These are phyloP conservation scores for Pseudogymnoascus sp. DNA, from an alignment of 2,329 filamentous ascomycete genomes.

Conservation along the genomic window DNA sequence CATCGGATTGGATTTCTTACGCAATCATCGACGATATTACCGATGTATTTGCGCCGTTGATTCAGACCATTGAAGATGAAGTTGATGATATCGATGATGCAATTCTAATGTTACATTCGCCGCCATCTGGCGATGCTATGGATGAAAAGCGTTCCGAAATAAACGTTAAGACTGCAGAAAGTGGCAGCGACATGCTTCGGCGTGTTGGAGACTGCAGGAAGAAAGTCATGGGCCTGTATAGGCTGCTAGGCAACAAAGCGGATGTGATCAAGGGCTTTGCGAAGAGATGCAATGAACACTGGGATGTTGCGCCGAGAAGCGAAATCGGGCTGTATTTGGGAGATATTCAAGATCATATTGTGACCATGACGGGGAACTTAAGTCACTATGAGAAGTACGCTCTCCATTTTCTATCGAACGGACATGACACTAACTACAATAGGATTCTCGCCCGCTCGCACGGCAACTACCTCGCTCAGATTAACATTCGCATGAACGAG, in stretches of 20 bases:
- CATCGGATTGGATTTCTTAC: constrained; percentile 97
- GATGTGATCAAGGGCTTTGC: constrained; percentile 99
- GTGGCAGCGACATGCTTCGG: constrained; percentile 74
- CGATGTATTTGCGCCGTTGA: constrained; percentile 87
- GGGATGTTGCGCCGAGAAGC: constrained; percentile 87
- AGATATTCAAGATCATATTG: constrained; percentile 97
- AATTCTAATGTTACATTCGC: constrained; percentile 73
- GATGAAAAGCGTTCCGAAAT: constrained; percentile 40
- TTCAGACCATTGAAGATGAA: constrained; percentile 88
- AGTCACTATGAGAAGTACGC: constrained; percentile 91
- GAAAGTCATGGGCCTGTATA: constrained; percentile 93
- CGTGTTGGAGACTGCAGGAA: constrained; percentile 91
- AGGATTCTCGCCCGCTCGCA: constrained; percentile 87
- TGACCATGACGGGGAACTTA: constrained; percentile 96
- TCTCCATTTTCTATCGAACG: constrained; percentile 11
- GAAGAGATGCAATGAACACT: constrained; percentile 95
- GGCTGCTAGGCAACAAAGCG: constrained; percentile 90
- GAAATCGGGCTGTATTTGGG: constrained; percentile 97
- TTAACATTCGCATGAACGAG: constrained; percentile 98
- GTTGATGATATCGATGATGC: constrained; percentile 94
- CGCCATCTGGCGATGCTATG: constrained; percentile 33
- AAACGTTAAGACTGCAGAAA: constrained; percentile 34
- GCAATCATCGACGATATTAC: constrained; percentile 98
- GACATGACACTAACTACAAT: constrained; percentile 11
- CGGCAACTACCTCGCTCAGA: constrained; percentile 96